Evolutionary conservation across 78 protist genomes (phyloP), one percentile per base, ranked within the genome.

Genomic region (Chrysochromulina tobinii): DNA sequence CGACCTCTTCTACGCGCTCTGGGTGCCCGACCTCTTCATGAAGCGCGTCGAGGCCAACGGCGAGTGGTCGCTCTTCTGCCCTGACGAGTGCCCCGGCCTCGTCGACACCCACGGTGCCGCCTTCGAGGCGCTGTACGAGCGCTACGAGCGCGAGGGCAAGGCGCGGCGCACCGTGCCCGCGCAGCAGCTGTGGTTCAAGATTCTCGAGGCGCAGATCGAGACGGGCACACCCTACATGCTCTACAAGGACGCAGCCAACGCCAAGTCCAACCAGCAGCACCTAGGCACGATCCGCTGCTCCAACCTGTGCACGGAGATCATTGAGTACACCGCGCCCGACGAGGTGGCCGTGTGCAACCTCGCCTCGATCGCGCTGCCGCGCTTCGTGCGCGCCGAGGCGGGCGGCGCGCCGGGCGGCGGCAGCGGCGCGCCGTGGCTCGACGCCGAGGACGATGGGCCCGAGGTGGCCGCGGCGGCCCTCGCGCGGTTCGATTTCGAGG

Each of bases 11-110:
- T 97, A 95, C 89, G 99, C 97, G 50, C 96, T 99, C n/a, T 99
- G 99, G 99, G 91, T 99, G n/a, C 95, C 98, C 21, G 99, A 99
- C 87, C 69, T 98, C 51, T 99, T 99, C 95, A 99, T 99, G 99
- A 72, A 96, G 95, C 95, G 99, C 73, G 99, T 97, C 9, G 97
- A 97, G 90, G 86, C 83, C 64, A 84, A 96, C 92, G 98, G 89
- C 18, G 86, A 88, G 57, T 99, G 99, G 99, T 68, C 96, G 48
- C 94, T 99, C 68, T 93, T 99, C 88, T 97, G 99, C 95, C 99
- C 99, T 20, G 67, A 94, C 92, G 98, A 98, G 89, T 92, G 95
- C 68, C 97, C 97, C 18, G 99, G 99, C 18, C 95, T 98, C 57
- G 68, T 38, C 77, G 98, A 98, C 68, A 55, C 53, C 53, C 95